phyloP scores from a whole-genome alignment of 257 asterid species.

The Solanum chiquidenum region DNA sequence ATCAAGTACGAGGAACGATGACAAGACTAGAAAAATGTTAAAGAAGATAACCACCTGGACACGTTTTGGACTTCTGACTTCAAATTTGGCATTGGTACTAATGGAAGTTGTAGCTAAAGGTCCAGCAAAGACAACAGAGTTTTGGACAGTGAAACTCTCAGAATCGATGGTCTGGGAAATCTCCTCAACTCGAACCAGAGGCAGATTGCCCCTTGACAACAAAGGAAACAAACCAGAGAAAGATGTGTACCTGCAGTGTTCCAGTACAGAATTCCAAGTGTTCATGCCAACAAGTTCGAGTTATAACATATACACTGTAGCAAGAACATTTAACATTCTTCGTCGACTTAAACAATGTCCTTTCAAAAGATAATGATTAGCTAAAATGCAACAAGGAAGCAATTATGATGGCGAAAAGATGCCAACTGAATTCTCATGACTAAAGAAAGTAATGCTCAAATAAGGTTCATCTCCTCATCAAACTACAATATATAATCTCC shows the following conservation, averaged over 20 bases:
- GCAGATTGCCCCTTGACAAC: constrained; percentile 58
- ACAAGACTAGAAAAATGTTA: not conserved
- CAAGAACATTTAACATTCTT: not conserved
- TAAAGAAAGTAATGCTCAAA: not conserved
- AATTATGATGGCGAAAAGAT: not conserved
- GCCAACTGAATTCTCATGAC: not conserved
- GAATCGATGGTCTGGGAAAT: constrained; percentile 88
- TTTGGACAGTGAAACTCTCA: constrained; percentile 54
- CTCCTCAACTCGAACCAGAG: constrained; percentile 67
- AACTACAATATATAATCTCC: not conserved
- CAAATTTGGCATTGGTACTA: constrained; percentile 75
- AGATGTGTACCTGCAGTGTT: constrained; percentile 61
- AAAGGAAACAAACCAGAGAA: constrained; percentile 66
- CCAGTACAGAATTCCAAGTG: not conserved
- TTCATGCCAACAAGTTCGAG: not conserved
- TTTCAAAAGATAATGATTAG: not conserved
- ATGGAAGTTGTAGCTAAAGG: constrained; percentile 73
- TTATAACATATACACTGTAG: not conserved
- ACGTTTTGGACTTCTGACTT: constrained; percentile 89
- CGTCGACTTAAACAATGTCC: not conserved
- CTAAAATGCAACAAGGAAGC: not conserved
- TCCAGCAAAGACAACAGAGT: constrained; percentile 61
- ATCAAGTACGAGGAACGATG: not conserved
- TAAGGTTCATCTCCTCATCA: not conserved
- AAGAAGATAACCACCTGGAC: constrained; percentile 52